A percentile compares a stretch with the other conserved stretches of the same genome.
Conservation (phyloP, 2,329 filamentous ascomycete species). For the Fusarium musae region DNA sequence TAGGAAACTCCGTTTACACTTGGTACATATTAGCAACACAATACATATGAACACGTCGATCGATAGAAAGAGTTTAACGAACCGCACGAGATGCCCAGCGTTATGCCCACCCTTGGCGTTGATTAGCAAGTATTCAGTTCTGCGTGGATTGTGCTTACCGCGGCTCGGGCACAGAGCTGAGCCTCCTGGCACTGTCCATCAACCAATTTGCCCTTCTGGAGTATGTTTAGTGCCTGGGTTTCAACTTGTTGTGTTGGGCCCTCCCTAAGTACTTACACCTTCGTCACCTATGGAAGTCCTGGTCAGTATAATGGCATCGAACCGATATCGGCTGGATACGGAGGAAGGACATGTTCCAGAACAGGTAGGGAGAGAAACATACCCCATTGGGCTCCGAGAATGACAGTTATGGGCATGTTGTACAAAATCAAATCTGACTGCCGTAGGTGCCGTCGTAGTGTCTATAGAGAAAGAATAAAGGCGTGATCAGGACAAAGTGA, state of each 20-base stretch:
- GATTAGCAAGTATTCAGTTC: neutral
- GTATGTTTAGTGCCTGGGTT: neutral
- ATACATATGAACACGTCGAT: neutral
- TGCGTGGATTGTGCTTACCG: neutral
- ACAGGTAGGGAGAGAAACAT: neutral
- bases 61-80: neutral
- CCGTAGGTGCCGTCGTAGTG: neutral
- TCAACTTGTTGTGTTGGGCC: neutral
- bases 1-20: neutral
- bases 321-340: neutral
- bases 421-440: neutral
- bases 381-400: neutral
- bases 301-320: neutral
- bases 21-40: neutral
- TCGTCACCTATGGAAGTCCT: neutral
- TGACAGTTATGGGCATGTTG: neutral
- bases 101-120: neutral
- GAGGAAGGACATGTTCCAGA: neutral
- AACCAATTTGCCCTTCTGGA: neutral
- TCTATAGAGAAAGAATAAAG: neutral
- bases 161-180: neutral
- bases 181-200: neutral
- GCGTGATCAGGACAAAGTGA: neutral
- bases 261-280: neutral
- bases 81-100: neutral